Base-by-base conservation (phyloP, 805 yeast species). In the Danielia reshetovae region DNA sequence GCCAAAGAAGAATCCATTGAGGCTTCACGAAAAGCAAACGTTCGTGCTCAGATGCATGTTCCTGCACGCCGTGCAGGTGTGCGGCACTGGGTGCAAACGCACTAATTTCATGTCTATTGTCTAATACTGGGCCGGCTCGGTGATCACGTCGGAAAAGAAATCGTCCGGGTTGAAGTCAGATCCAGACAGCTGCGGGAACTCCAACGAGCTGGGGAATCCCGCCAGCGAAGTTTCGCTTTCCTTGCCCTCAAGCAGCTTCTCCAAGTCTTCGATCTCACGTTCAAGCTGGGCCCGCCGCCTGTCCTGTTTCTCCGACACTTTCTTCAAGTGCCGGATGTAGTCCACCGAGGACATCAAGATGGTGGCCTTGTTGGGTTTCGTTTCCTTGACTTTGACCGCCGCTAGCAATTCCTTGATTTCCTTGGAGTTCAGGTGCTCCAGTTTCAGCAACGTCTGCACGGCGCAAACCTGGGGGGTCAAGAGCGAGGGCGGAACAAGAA, bases 301-400 rank as follows among this genome's bases (percentile, higher is more conserved):
- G 26, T 74, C 75, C 54, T 84, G 93, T 32, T 65, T 62, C 5
- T 64, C 61, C 49, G 81, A 60, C 4, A 84, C 85, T 35, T 73
- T 71, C 42, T 77, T 72, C 42, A 87, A 65, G 55, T 80, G 81
- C 7, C 58, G 66, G 29, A 88, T 77, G 56, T 89, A 88, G 30
- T 85, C 95, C 14, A 88, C 95, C 1, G 94, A 75, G 49, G 79
- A 77, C 47, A 76, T 74, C 40, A 88, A 67, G 32, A 86, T 84
- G 4, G 84, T 78, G 17, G 89, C 80, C 60, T 88, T 88, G 54
- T 87, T 85, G 1, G 95, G 90, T 53, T 81, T 83, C 2, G 79
- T 69, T 43, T 85, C 93, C 45, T 71, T 81, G 3, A 68, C 68
- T 37, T 64, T 64, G 17, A 70, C 71, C 10, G 63, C 50, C 8